Evolutionary conservation across 2,329 filamentous ascomycete genomes (phyloP), one percentile per base, ranked within the genome.

Genomic region (Helotiales sp.): DNA sequence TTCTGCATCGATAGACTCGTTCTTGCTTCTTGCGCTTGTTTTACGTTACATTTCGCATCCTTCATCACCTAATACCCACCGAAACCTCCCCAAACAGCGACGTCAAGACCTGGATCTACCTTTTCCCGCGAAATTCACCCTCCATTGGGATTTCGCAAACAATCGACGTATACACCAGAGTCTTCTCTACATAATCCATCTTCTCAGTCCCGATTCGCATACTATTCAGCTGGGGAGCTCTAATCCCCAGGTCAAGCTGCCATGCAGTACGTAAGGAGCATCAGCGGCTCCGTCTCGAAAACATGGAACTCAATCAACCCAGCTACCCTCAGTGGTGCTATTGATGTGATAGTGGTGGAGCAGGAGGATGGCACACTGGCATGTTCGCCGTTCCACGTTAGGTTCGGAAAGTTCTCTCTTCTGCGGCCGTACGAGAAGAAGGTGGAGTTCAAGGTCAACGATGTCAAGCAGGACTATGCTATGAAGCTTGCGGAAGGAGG

Each of bases 241-340:
- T 28, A 11, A 20, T 37, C 47, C 15, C 45, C 30, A 40, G 13
- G 6, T 17, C 26, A 20, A 40, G 54, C 45, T 68, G 70, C 79
- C 70, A 98, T 98, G 96, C 94, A 98, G 85, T 98, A 98, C 91
- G 94, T 98, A 74, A 89, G 96, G 74, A 97, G 94, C 77, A 88
- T 98, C 75, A 96, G 93, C 80, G 94, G 94, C 79, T 96, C 93
- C 61, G 95, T 99, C 75, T 97, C 94, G 75, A 97, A 96, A 82
- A 95, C 96, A 80, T 99, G 96, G 96, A 99, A 99, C 81, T 97
- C 94, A 28, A 97, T 99, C 85, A 99, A 99, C 80, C 96, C 96
- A 60, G 93, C 96, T 52, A 99, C 96, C 13, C 87, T 99, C 65
- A 97, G 93, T 82, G 96, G 96, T 77, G 96, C 96, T 77, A 98